Base-by-base conservation (phyloP, 2,329 filamentous ascomycete species). In the Decorospora gaudefroyi region DNA sequence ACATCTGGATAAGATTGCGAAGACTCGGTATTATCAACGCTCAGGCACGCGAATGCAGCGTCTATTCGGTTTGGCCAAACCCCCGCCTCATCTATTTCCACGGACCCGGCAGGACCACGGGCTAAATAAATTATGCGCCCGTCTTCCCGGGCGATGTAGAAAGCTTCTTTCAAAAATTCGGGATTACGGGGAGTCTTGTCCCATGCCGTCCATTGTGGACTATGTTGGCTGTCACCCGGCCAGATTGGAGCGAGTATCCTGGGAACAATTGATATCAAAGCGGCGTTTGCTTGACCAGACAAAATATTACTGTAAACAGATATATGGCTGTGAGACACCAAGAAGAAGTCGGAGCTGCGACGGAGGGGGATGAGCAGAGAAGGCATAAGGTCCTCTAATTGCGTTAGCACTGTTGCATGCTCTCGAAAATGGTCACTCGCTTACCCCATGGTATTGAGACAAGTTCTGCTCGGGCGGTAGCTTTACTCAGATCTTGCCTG, bases 71-170 rank as follows among this genome's bases (percentile, higher is more conserved):
- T 87, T 38, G 81, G 78, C 53, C 88, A 83, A 76, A 39, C 85
- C 67, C 54, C 60, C 41, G 81, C 74, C 31, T 77, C 79, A 6
- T 57, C 53, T 9, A 57, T 58, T 7, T 62, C 57, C 6, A 51
- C 75, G 4, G 71, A 69, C 34, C 74, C 67, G 21, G 46, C 39
- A 4, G 78, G 77, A 29, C 54, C 55, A 46, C 89, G 82, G 54
- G 90, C 84, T 4, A 92, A 71, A 53, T 86, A 88, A 40, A 85
- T 80, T 7, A 96, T 78, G 34, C 85, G 75, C 3, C 93, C 93
- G 64, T 97, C 92, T 71, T 97, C 92, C 41, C 91, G 83, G 8
- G 87, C 88, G 11, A 99, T 74, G 62, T 93, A 96, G 34, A 97
- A 83, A 47, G 86, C 83, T 62, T 97, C 93, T 23, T 84, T 83